phyloP scores from a whole-genome alignment of 129 eudicot genomes.

The Dittrichia graveolens region DNA sequence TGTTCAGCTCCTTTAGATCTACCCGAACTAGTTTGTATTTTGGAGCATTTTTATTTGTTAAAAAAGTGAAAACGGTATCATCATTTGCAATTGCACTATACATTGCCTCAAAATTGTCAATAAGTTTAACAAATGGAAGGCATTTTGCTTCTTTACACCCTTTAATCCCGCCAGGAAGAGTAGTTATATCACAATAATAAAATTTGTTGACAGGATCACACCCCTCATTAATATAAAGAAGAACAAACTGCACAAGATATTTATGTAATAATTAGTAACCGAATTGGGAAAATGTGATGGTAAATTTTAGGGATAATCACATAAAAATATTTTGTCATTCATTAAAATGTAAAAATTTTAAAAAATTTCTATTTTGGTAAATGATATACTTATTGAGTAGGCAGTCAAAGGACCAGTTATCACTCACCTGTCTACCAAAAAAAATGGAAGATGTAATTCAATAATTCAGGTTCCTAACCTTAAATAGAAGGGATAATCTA shows the following conservation, averaged over 20 bases:
- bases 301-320: not conserved
- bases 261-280: not conserved
- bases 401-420: too few species aligned
- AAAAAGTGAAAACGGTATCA: constrained; percentile 75
- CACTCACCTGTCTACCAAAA: not conserved
- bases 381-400: not conserved
- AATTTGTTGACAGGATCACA: constrained; percentile 92
- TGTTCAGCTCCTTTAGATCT: constrained; percentile 65
- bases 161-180: constrained; percentile 65
- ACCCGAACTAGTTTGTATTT: constrained; percentile 75
- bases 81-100: constrained; percentile 75
- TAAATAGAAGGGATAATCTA: not conserved
- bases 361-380: not conserved
- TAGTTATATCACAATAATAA: constrained; percentile 76
- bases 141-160: constrained; percentile 51
- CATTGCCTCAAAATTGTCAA: constrained; percentile 78
- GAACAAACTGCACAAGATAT: constrained; percentile 71
- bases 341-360: not conserved
- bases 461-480: not conserved
- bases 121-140: constrained; percentile 84
- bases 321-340: not conserved
- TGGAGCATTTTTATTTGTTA: constrained; percentile 88
- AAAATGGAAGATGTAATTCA: not conserved
- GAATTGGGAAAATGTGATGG: not conserved
- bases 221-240: constrained; percentile 51